Percentiles rank a stretch among this genome's conserved stretches.
Conservation (phyloP, 306 rosid genomes). For the Rosa rugosa region DNA sequence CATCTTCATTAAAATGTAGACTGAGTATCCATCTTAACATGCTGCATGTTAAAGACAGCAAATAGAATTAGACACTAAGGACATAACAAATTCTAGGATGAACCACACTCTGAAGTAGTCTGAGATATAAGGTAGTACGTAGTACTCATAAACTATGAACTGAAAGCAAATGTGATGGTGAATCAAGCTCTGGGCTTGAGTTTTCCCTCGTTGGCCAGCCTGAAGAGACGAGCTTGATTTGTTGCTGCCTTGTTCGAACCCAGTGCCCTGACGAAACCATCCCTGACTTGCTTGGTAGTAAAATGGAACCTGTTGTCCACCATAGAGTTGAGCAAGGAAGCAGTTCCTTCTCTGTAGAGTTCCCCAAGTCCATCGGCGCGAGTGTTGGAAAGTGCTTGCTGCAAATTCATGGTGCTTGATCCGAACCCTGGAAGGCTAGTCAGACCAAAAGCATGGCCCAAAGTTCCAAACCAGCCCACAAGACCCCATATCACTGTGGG, state of each 20-base stretch:
- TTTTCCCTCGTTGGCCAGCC: constrained; percentile 80
- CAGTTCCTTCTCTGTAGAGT: constrained; percentile 80
- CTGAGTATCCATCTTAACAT: constrained; percentile 8
- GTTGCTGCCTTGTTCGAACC: constrained; percentile 72
- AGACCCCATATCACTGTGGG: constrained; percentile 80
- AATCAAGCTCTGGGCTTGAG: constrained; percentile 52
- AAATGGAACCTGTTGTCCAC: constrained; percentile 70
- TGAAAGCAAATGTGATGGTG: constrained; percentile 7
- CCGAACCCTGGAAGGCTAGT: constrained; percentile 60
- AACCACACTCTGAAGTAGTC: constrained; percentile 7
- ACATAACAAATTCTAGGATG: constrained; percentile 7
- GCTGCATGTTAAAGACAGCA: not conserved
- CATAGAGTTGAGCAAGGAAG: constrained; percentile 77
- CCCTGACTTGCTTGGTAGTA: constrained; percentile 71
- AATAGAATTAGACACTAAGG: constrained; percentile 14
- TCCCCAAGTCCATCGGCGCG: constrained; percentile 73
- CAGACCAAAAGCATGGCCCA: constrained; percentile 70
- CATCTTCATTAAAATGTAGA: not conserved
- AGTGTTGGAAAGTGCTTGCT: constrained; percentile 80
- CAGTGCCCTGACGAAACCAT: constrained; percentile 54
- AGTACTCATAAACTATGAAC: not conserved
- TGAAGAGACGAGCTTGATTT: constrained; percentile 70
- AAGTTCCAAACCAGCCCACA: constrained; percentile 90
- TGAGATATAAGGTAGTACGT: not conserved
- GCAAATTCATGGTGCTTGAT: constrained; percentile 46